phyloP scores from a whole-genome alignment of 768 basidiomycete genomes.

The Mycena alexandri region DNA sequence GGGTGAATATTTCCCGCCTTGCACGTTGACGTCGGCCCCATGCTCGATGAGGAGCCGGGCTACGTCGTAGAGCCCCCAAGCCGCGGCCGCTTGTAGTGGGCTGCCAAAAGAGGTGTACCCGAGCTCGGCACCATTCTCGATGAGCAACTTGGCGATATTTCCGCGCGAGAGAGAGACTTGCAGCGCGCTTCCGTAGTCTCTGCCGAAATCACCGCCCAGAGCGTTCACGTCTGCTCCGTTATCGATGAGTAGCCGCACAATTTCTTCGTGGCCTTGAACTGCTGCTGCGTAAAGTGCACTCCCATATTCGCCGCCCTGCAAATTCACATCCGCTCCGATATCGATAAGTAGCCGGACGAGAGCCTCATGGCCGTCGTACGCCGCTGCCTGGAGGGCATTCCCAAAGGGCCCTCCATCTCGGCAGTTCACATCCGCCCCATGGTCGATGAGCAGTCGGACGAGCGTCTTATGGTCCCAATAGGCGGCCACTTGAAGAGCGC shows the following conservation, averaged over 20 bases:
- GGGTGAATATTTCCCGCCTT: slow-evolving; percentile 1
- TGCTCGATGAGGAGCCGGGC: slow-evolving; percentile 9
- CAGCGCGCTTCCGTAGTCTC: slow-evolving; percentile 2
- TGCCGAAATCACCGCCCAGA: slow-evolving; percentile 1
- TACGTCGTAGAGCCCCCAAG: slow-evolving; percentile 7
- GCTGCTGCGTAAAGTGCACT: not conserved
- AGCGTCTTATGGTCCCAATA: not conserved
- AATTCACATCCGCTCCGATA: slow-evolving; percentile 1
- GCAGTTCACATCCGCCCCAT: slow-evolving; percentile 4
- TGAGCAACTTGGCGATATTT: slow-evolving; percentile 1
- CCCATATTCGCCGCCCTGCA: slow-evolving; percentile 7
- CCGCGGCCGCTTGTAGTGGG: slow-evolving; percentile 6
- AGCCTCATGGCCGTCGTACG: slow-evolving; percentile 5
- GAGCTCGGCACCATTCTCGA: slow-evolving; percentile 3
- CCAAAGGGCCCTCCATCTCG: not conserved
- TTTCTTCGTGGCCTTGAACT: slow-evolving; percentile 12
- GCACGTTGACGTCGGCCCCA: slow-evolving; percentile 8
- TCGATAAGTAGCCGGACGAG: slow-evolving; percentile 17
- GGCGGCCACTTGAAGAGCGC: slow-evolving; percentile 1
- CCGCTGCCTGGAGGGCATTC: slow-evolving; percentile 16
- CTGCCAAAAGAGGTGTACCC: not conserved
- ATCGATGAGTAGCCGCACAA: not conserved
- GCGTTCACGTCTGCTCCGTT: slow-evolving; percentile 9
- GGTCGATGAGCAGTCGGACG: not conserved
- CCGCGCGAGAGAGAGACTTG: not conserved